Conservation (phyloP, 208 protist species). For the Trypanosoma platydactyli region DNA sequence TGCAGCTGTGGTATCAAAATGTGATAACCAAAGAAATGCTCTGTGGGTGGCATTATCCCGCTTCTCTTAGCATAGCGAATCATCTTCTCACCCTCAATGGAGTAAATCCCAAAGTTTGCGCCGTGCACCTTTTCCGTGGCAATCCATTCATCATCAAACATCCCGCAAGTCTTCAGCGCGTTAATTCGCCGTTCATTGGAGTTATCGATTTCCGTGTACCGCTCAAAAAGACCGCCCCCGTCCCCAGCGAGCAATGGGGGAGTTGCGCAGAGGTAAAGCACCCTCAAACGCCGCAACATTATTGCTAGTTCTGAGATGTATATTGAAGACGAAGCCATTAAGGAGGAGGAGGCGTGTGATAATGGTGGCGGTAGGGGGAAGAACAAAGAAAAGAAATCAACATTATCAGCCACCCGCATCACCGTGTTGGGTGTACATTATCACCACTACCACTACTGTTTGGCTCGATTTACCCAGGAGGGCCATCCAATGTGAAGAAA, state of each 20-base stretch:
- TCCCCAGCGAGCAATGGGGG: constrained; percentile 34
- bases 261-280: constrained; percentile 24
- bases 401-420: too few relatives aligned
- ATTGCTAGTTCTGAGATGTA: constrained; percentile 13
- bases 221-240: constrained; percentile 52
- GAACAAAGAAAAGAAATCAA: constrained; percentile 18
- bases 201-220: constrained; percentile 86
- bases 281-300: constrained; percentile 18
- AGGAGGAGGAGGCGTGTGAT: constrained; percentile 4
- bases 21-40: constrained; percentile 90
- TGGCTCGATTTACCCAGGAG: background rate
- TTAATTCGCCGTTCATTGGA: constrained; percentile 66
- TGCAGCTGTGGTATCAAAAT: constrained; percentile 70
- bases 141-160: constrained; percentile 85
- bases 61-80: constrained; percentile 79
- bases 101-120: constrained; percentile 89
- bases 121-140: constrained; percentile 89
- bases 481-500: background rate
- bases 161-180: constrained; percentile 40
- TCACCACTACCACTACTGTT: background rate
- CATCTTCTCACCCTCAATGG: constrained; percentile 47
- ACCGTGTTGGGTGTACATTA: too few relatives aligned
- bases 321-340: constrained; percentile 2
- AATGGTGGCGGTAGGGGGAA: constrained; percentile 3
- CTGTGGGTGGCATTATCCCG: constrained; percentile 70